Percentiles rank a stretch among this genome's conserved stretches.
These are phyloP conservation scores for Westerdykella ornata DNA, from an alignment of 2,329 filamentous ascomycete genomes.

Conservation along the genomic window DNA sequence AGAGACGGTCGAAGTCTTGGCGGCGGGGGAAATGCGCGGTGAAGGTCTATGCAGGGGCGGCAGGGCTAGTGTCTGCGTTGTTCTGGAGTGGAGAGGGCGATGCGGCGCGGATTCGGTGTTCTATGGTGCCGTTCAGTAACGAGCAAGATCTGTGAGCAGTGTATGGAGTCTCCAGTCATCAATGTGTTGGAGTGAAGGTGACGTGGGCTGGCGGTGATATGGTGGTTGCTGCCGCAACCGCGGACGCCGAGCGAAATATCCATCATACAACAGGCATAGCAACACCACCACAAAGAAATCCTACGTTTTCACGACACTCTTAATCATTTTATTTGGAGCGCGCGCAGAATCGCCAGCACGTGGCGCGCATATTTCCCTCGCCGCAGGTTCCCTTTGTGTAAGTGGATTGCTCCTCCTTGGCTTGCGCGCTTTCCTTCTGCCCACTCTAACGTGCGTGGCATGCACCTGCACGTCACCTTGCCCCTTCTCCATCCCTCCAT, in stretches of 20 bases:
- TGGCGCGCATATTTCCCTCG: no score
- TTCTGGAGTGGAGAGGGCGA: constrained; percentile 1
- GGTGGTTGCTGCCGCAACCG: background rate
- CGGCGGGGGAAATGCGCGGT: constrained; percentile 20
- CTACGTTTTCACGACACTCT: no score
- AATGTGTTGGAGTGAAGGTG: background rate
- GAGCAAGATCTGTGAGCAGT: no score
- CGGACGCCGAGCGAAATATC: background rate
- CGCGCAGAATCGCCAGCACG: no score
- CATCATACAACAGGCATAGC: background rate
- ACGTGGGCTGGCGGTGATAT: background rate
- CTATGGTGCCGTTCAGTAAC: background rate
- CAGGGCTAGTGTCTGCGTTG: constrained; percentile 3
- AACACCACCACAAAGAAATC: background rate
- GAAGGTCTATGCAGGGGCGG: constrained; percentile 4
- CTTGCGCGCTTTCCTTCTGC: background rate
- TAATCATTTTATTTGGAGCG: no score
- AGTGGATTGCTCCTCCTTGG: background rate
- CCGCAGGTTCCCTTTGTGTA: background rate
- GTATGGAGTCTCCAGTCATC: background rate
- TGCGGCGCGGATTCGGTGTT: background rate
- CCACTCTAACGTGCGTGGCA: background rate
- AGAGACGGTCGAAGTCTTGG: constrained; percentile 10
- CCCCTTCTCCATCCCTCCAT: no score
- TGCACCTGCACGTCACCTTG: background rate